These are phyloP conservation scores for Trametes cinnabarina DNA, from an alignment of 768 basidiomycete species.

Conservation along the genomic window DNA sequence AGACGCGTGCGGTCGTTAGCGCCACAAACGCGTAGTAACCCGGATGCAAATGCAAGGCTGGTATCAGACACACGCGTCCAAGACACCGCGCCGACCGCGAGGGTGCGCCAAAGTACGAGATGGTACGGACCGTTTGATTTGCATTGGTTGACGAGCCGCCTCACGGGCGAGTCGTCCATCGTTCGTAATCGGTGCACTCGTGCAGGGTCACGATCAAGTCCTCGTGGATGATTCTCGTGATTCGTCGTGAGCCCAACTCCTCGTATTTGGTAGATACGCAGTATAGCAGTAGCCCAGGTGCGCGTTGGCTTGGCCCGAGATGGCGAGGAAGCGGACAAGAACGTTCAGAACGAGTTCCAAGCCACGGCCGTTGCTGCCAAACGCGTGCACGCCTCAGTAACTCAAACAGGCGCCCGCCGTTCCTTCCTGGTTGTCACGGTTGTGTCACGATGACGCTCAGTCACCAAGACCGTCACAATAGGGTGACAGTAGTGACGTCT, in stretches of 20 bases:
- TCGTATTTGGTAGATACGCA: background rate
- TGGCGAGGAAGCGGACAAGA: background rate
- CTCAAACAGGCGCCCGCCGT: slow-evolving; percentile 3
- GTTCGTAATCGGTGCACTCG: slow-evolving; percentile 21
- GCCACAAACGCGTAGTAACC: slow-evolving; percentile 4
- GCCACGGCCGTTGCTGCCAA: slow-evolving; percentile 19
- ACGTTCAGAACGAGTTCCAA: slow-evolving; percentile 4
- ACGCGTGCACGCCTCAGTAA: slow-evolving; percentile 12
- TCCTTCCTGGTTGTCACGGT: background rate
- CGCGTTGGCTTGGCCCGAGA: background rate
- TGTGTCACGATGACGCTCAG: background rate
- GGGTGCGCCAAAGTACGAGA: background rate
- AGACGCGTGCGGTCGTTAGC: background rate
- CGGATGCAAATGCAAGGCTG: background rate
- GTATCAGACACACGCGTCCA: slow-evolving; percentile 1
- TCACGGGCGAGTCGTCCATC: slow-evolving; percentile 31
- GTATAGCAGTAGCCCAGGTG: background rate
- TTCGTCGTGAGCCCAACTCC: background rate
- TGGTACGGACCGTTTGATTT: slow-evolving; percentile 31
- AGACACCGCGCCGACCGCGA: background rate
- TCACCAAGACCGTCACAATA: background rate
- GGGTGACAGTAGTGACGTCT: background rate
- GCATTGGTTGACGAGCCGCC: slow-evolving; percentile 31
- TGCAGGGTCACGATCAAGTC: background rate
- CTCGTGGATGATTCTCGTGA: background rate